Base-by-base conservation (phyloP, 1,139 yeast species). In the Yamadazyma atlantica region DNA sequence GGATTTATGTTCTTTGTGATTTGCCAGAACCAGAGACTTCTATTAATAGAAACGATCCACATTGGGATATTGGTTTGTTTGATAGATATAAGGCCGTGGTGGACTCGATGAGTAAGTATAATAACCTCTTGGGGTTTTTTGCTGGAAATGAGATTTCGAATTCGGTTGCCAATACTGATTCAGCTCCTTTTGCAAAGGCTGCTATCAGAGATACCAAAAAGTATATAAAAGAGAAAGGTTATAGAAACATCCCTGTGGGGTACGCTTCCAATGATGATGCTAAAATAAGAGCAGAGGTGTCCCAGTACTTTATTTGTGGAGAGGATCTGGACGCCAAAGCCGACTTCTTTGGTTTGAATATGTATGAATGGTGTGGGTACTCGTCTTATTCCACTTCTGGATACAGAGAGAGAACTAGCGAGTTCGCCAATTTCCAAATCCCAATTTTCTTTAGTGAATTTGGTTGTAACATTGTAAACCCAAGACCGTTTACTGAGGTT, bases 301-400 rank as follows among this genome's bases (percentile, higher is more conserved):
- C 81, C 11, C 58, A 67, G 31, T 79, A 77, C 53, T 74, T 78
- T 49, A 64, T 66, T 12, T 79, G 85, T 55, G 59, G 62, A 11
- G 64, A 61, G 2, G 55, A 46, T 2, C n/a, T n/a, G n/a, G 51
- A 47, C 8, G 35, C 50, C 4, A 45, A 44, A 13, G 64, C 73
- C 8, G 85, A 79, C 49, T 79, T 79, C 48, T 72, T 76, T 49
- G 84, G 82, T 1, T 63, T 79, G 34, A 79, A 79, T 49, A 78
- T 78, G 74, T 79, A 78, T 52, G 83, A 78, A 51, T 80, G 85
- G 85, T 80, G 85, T 60, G 85, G 85, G 0, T 73, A 76, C 44
- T 78, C 84, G 1, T 66, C 78, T 5, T 78, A 66, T 51, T 65
- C 70, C 12, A 66, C 76, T 3, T 75, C 82, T 33, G 85, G 85